Evolutionary conservation across 495 filamentous ascomycete genomes (phyloP), one percentile per base, ranked within the genome.

Genomic region (Penicillium cinerascens): DNA sequence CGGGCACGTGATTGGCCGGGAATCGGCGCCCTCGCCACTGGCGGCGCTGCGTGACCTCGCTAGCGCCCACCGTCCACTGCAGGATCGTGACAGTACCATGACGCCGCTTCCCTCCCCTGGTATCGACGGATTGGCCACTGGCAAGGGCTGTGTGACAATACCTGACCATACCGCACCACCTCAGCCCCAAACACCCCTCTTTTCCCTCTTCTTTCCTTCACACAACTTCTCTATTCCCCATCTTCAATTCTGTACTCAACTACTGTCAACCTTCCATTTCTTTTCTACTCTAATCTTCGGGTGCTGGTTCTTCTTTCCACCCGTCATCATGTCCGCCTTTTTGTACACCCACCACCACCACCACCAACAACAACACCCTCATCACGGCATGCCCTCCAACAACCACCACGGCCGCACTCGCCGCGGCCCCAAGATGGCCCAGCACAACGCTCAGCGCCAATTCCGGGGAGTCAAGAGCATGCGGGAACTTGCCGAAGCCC

Each of bases 401-500:
- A 85, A 80, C 68, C 87, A 93, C 70, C 89, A 95, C 73, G 85
- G 88, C 54, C 88, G 92, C 56, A 91, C 91, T 61, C 87, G 95
- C 63, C 83, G 93, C 71, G 91, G 86, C 44, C 90, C 92, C 50
- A 83, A 92, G 64, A 77, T 93, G 58, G 82, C 87, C 42, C 79
- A 87, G 44, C 89, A 92, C 58, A 88, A 91, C 71, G 75, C 85
- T 35, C 89, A 95, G 62, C 86, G 89, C 70, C 91, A 92, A 68
- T 91, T 89, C 69, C 87, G 87, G 46, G 86, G 82, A 46, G 83
- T 88, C 26, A 80, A 88, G 65, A 92, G 85, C 61, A 90, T 90
- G 81, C 91, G 93, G 71, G 95, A 97, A 69, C 72, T 92, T 47
- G 87, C 86, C 60, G 91, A 96, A 63, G 78, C 84, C 42, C 83